Percentiles rank a stretch among this genome's conserved stretches.
phyloP scores from a whole-genome alignment of 1,284 basidiomycete genomes.

The Rhizopogon parksii region DNA sequence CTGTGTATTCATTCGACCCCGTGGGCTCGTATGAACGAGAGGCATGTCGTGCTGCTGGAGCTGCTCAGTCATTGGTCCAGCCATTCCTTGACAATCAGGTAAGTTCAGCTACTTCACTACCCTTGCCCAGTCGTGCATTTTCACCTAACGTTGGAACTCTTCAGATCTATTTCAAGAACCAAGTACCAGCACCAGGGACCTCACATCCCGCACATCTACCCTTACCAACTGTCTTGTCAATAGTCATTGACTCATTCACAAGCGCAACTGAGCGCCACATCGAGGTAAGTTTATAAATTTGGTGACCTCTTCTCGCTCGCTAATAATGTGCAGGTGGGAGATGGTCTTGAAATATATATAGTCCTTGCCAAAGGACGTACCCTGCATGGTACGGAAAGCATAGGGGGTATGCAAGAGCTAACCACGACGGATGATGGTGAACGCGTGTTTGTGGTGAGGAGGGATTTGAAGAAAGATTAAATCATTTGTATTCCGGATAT shows the following conservation, averaged over 20 bases:
- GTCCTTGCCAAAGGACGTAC: slow-evolving; percentile 67
- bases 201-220: slow-evolving; percentile 77
- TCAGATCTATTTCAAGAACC: slow-evolving; percentile 96
- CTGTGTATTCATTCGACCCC: slow-evolving; percentile 95
- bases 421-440: slow-evolving; percentile 53
- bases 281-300: slow-evolving; percentile 50
- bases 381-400: slow-evolving; percentile 53
- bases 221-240: slow-evolving; percentile 68
- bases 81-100: slow-evolving; percentile 97
- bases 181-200: slow-evolving; percentile 59
- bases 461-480: slow-evolving; percentile 69
- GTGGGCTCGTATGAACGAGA: slow-evolving; percentile 95
- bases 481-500: slow-evolving; percentile 7
- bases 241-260: slow-evolving; percentile 91
- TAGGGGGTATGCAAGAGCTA: slow-evolving; percentile 58
- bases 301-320: slow-evolving; percentile 2
- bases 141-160: slow-evolving; percentile 4
- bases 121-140: slow-evolving; percentile 11
- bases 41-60: slow-evolving; percentile 88
- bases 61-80: slow-evolving; percentile 85
- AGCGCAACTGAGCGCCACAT: slow-evolving; percentile 95
- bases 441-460: slow-evolving; percentile 64
- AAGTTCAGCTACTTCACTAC: slow-evolving; percentile 20
- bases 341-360: slow-evolving; percentile 87
- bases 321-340: slow-evolving; percentile 64